These are phyloP conservation scores for Pseudogymnoascus pannorum DNA, from an alignment of 2,329 filamentous ascomycete genomes.

Conservation along the genomic window DNA sequence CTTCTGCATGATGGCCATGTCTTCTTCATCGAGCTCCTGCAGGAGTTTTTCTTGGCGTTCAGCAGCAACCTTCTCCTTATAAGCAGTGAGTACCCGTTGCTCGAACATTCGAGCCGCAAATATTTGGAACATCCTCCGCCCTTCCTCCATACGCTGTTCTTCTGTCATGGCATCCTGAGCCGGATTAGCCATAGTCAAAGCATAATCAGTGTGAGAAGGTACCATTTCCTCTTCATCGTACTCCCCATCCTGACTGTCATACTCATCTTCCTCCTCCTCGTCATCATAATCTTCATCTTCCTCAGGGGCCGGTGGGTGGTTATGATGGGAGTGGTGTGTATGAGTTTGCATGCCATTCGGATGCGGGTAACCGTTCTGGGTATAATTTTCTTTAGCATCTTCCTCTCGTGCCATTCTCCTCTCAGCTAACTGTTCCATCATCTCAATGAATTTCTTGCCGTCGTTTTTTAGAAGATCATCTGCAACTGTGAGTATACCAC, in stretches of 20 bases:
- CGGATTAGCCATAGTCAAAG: constrained; percentile 30
- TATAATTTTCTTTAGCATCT: constrained; percentile 61
- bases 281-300: constrained; percentile 69
- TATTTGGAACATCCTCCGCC: constrained; percentile 97
- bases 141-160: constrained; percentile 98
- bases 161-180: constrained; percentile 89
- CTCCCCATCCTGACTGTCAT: constrained; percentile 56
- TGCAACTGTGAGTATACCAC: constrained; percentile 96
- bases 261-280: constrained; percentile 56
- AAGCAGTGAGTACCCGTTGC: constrained; percentile 91
- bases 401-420: constrained; percentile 95
- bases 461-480: constrained; percentile 98
- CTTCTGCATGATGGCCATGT: constrained; percentile 64
- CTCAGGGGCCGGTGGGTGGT: constrained; percentile 62
- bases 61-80: constrained; percentile 90
- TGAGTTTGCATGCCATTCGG: constrained; percentile 48
- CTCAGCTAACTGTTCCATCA: constrained; percentile 99
- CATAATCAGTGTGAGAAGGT: constrained; percentile 22
- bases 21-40: constrained; percentile 85
- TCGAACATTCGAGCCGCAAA: constrained; percentile 99
- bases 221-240: constrained; percentile 73
- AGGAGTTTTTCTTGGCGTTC: constrained; percentile 87
- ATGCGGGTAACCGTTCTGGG: constrained; percentile 52
- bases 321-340: constrained; percentile 18
- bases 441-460: constrained; percentile 98